Evolutionary conservation across 148 eudicot species (phyloP).

Genomic region (Rhododendron ovatum): DNA sequence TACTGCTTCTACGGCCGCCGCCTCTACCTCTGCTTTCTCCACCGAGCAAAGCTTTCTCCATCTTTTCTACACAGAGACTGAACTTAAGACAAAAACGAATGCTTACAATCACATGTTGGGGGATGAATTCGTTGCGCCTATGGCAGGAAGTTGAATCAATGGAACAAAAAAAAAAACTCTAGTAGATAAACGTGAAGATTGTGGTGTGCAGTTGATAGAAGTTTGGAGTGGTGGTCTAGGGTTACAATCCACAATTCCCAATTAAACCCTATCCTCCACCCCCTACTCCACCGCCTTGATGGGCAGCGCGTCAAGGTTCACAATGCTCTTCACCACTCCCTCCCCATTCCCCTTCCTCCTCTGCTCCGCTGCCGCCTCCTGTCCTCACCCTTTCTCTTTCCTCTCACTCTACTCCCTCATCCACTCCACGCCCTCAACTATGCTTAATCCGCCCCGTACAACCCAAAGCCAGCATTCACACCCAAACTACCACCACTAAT

Average conservation of each 20-base stretch:
- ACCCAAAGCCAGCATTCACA: slow-evolving; percentile 12
- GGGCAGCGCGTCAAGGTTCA: slow-evolving; percentile 45
- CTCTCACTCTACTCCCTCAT: slow-evolving; percentile 2
- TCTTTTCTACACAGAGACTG: no score
- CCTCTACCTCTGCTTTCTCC: no score
- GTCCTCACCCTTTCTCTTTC: background rate
- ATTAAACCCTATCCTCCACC: background rate
- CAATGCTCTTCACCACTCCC: slow-evolving; percentile 27
- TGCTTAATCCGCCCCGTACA: background rate
- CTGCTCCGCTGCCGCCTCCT: slow-evolving; percentile 22
- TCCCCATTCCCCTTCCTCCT: slow-evolving; percentile 12
- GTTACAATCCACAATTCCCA: background rate
- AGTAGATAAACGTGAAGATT: no score
- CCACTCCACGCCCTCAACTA: background rate
- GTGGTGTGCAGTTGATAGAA: no score
- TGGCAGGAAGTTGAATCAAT: no score
- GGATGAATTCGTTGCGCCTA: no score
- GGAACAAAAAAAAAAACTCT: no score
- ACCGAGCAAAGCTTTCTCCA: no score
- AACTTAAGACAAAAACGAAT: no score
- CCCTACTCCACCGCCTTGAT: slow-evolving; percentile 16
- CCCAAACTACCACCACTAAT: slow-evolving; percentile 9
- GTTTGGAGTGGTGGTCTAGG: no score
- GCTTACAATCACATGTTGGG: no score
- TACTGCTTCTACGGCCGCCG: no score